Evolutionary conservation across 768 basidiomycete species (phyloP), one percentile per base, ranked within the genome.

Genomic region (Tricholoma saponaceum): DNA sequence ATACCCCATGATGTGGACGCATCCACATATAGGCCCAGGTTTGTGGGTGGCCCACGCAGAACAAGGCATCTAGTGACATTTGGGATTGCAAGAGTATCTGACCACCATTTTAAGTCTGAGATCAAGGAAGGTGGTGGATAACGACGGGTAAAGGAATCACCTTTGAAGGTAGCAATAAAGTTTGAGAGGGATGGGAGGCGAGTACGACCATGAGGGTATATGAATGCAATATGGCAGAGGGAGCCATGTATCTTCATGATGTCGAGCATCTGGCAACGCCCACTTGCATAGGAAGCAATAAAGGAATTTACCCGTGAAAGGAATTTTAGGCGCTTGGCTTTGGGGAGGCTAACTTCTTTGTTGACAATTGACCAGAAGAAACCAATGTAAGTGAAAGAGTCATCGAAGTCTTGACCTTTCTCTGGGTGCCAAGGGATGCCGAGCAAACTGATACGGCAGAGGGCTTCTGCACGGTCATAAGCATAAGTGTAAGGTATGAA

Each of bases 101-200:
- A 23, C 74, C 73, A 75, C 73, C 70, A 75, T 20, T 51, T 46
- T n/a, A 75, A 58, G 51, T 70, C 63, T 0, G 61, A 12, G 35
- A 71, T 44, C 5, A 68, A n/a, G 2, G 61, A 59, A 8, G n/a
- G 20, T 2, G 66, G 58, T 8, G 66, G 66, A 37, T 67, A 52
- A 9, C 58, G 52, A 0, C 8, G 23, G 9, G 46, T 52, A 20
- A 57, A 60, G 10, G 61, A 30, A 51, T 67, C 54, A 8, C 54
- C 61, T 8, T 67, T 39, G 51, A 67, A 68, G 4, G 51, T 44
- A 1, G 62, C 47, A 1, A 63, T 63, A 16, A 73, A 70, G 26
- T 62, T 63, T 0, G 66, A 70, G 9, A 73, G 55, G 0, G 63
- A 64, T 0, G 69, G 62, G 0, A 70, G 66, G 14, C 49, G 61